Conservation (phyloP, 257 asterid genomes). For the Cinchona pubescens region DNA sequence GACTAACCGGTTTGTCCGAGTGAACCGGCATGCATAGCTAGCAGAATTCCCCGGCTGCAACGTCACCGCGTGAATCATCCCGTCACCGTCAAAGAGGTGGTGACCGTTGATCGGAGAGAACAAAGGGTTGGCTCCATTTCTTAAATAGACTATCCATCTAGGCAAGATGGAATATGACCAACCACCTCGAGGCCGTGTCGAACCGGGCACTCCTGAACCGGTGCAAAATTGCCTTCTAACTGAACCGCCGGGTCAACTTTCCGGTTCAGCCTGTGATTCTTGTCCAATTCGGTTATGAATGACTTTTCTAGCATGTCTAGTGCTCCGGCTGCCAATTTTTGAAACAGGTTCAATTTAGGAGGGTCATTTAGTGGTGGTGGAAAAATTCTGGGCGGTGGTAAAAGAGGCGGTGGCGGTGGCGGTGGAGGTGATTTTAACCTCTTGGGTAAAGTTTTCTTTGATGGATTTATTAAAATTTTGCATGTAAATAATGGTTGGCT, state of each 20-base stretch:
- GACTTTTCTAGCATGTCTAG: conserved; percentile 41
- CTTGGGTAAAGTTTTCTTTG: conserved; percentile 21
- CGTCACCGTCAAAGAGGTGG: conserved; percentile 72
- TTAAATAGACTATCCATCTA: conserved; percentile 47
- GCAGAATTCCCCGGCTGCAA: conserved; percentile 30
- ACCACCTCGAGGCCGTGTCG: conserved; percentile 45
- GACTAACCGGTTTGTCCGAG: conserved; percentile 42
- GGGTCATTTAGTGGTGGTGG: background rate
- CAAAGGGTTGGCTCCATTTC: conserved; percentile 61
- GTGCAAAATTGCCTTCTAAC: conserved; percentile 57
- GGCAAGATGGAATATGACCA: conserved; percentile 41
- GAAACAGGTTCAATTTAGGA: conserved; percentile 33
- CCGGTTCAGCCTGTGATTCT: conserved; percentile 39
- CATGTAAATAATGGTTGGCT: conserved; percentile 22
- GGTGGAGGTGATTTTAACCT: background rate
- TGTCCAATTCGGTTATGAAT: conserved; percentile 30
- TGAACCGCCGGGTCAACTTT: conserved; percentile 52
- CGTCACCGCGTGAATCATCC: conserved; percentile 61
- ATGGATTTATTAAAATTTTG: conserved; percentile 27
- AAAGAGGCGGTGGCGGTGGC: background rate
- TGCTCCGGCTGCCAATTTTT: conserved; percentile 41
- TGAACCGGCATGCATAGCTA: conserved; percentile 56
- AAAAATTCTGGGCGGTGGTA: background rate
- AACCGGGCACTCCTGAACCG: conserved; percentile 58
- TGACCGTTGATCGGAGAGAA: conserved; percentile 48